phyloP scores from a whole-genome alignment of 495 filamentous ascomycete genomes.

The Penicillium cataractarum region DNA sequence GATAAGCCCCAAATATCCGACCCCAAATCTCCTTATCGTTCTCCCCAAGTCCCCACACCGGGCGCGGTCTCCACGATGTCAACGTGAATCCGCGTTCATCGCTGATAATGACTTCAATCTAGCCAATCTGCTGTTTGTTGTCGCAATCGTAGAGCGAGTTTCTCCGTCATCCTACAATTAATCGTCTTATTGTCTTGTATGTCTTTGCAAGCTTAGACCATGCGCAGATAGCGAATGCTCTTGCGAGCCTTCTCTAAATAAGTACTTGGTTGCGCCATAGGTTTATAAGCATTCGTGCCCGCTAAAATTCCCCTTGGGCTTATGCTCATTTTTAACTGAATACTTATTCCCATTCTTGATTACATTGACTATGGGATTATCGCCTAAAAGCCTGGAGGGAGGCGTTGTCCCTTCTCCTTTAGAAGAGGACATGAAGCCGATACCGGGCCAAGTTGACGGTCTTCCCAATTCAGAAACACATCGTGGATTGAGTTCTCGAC shows the following conservation, averaged over 20 bases:
- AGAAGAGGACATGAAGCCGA: background rate
- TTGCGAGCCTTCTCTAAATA: background rate
- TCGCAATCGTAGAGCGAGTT: background rate
- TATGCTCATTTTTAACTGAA: no score
- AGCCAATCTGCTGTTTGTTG: background rate
- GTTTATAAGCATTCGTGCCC: background rate
- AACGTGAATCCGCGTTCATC: background rate
- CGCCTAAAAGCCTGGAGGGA: background rate
- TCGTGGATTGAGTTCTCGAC: background rate
- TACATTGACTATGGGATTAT: background rate
- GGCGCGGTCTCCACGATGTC: background rate
- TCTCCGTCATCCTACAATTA: background rate
- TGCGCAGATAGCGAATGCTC: background rate
- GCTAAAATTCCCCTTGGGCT: no score
- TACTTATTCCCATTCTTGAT: background rate
- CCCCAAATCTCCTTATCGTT: background rate
- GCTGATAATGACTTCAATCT: background rate
- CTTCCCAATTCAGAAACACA: background rate
- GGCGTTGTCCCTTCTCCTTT: background rate
- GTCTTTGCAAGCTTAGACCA: background rate
- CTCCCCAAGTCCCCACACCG: background rate
- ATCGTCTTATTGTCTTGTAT: background rate
- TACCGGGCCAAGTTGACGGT: background rate
- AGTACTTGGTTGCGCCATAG: background rate
- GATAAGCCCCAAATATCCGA: background rate